Evolutionary conservation across 2,329 filamentous ascomycete genomes (phyloP).

Genomic region (Knufia petricola): DNA sequence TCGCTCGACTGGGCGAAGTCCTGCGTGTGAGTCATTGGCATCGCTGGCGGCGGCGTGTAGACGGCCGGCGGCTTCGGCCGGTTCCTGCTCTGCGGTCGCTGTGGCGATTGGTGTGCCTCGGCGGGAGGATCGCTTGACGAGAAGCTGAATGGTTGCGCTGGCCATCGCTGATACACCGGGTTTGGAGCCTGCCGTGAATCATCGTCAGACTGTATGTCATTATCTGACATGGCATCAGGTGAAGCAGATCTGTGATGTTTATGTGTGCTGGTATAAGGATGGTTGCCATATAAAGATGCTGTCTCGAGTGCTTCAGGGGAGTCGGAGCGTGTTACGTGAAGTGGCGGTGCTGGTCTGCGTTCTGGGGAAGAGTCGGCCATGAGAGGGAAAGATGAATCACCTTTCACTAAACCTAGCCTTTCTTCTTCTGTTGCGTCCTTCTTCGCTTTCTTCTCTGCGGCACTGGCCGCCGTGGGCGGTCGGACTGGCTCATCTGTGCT

Average conservation of each 20-base stretch:
- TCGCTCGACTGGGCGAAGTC: slow-evolving; percentile 2
- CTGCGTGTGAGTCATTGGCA: background rate
- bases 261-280: slow-evolving; percentile 3
- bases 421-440: slow-evolving; percentile 70
- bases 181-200: background rate
- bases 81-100: slow-evolving; percentile 1
- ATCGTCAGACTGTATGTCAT: slow-evolving; percentile 3
- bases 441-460: slow-evolving; percentile 22
- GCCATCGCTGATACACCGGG: background rate
- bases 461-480: slow-evolving; percentile 18
- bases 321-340: background rate
- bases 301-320: slow-evolving; percentile 2
- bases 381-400: slow-evolving; percentile 42
- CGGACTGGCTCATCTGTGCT: slow-evolving; percentile 23
- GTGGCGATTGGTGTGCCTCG: background rate
- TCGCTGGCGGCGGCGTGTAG: slow-evolving; percentile 2
- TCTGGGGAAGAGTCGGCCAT: slow-evolving; percentile 15
- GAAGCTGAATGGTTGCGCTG: background rate
- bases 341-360: slow-evolving; percentile 2
- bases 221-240: slow-evolving; percentile 6
- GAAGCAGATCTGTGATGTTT: slow-evolving; percentile 1
- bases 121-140: background rate
- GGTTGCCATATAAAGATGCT: background rate
- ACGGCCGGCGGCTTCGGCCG: slow-evolving; percentile 5
- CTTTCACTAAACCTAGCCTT: slow-evolving; percentile 69